Evolutionary conservation across 2,329 filamentous ascomycete species (phyloP).

Genomic region (Teratosphaeria viscida): DNA sequence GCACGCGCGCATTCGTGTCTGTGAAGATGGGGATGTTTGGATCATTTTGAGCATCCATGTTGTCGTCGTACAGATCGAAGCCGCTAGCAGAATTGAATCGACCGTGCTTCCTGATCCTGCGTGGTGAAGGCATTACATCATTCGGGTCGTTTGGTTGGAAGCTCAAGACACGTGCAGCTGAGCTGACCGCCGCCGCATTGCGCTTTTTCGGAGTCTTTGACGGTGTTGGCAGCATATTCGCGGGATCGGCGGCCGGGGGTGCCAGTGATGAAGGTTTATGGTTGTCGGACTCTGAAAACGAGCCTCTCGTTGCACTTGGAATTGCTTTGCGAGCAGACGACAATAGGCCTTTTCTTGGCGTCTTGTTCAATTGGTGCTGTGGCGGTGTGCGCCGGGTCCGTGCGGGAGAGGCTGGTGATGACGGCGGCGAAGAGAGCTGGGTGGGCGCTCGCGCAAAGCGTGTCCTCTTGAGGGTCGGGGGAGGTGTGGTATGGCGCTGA

Average conservation of each 20-base stretch:
- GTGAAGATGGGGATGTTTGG: constrained; percentile 59
- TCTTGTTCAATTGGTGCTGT: constrained; percentile 6
- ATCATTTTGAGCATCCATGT: constrained; percentile 28
- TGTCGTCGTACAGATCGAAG: constrained; percentile 44
- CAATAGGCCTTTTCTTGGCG: constrained; percentile 7
- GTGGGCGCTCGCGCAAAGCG: constrained; percentile 32
- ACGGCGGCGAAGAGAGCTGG: constrained; percentile 34
- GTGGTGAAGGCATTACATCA: constrained; percentile 49
- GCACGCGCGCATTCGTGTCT: constrained; percentile 66
- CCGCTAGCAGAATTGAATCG: constrained; percentile 33
- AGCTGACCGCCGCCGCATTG: constrained; percentile 31
- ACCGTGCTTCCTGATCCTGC: constrained; percentile 32
- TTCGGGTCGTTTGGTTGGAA: constrained; percentile 49
- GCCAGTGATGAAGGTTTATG: constrained; percentile 12
- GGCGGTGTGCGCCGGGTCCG: neutral
- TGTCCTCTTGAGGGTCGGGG: constrained; percentile 25
- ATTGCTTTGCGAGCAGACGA: neutral
- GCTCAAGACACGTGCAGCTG: constrained; percentile 41
- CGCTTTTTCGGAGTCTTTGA: constrained; percentile 56
- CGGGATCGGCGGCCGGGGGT: constrained; percentile 13
- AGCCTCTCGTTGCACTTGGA: neutral
- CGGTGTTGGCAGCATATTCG: constrained; percentile 62
- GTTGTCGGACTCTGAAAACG: constrained; percentile 9
- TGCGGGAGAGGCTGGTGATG: constrained; percentile 28
- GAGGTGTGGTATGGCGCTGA: constrained; percentile 13